Evolutionary conservation across 768 basidiomycete species (phyloP).

Genomic region (Hydnum rufescens): DNA sequence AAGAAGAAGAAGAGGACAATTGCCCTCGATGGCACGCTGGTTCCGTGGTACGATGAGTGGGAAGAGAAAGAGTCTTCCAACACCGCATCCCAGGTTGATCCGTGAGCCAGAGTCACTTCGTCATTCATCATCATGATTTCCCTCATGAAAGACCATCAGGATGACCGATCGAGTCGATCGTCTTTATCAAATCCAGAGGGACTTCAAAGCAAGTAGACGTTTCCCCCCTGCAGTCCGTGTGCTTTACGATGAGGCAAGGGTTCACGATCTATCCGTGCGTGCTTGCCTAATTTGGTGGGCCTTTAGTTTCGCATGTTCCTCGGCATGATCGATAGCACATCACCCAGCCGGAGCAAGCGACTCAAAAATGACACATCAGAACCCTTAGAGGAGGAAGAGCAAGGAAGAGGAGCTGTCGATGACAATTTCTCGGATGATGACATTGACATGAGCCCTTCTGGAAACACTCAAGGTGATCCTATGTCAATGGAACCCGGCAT

Average conservation of each 20-base stretch:
- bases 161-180: constrained; percentile 29
- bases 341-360: not conserved
- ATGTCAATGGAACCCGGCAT: no score
- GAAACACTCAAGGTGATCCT: no score
- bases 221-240: constrained; percentile 18
- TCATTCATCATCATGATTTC: not conserved
- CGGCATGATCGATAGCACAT: constrained; percentile 26
- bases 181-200: constrained; percentile 34
- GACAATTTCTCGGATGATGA: constrained; percentile 15
- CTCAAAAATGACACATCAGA: not conserved
- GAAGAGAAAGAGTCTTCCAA: constrained; percentile 35
- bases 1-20: constrained; percentile 25
- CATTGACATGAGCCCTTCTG: no score
- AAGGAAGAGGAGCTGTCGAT: constrained; percentile 2
- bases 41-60: constrained; percentile 57
- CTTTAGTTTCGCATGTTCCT: constrained; percentile 39
- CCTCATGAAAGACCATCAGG: constrained; percentile 22
- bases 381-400: not conserved
- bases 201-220: constrained; percentile 28
- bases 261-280: not conserved
- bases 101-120: constrained; percentile 22
- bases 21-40: constrained; percentile 4
- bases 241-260: constrained; percentile 46
- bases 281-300: not conserved
- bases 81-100: constrained; percentile 21